Evolutionary conservation across 2,329 filamentous ascomycete genomes (phyloP).

Genomic region (Colletotrichum lentis): DNA sequence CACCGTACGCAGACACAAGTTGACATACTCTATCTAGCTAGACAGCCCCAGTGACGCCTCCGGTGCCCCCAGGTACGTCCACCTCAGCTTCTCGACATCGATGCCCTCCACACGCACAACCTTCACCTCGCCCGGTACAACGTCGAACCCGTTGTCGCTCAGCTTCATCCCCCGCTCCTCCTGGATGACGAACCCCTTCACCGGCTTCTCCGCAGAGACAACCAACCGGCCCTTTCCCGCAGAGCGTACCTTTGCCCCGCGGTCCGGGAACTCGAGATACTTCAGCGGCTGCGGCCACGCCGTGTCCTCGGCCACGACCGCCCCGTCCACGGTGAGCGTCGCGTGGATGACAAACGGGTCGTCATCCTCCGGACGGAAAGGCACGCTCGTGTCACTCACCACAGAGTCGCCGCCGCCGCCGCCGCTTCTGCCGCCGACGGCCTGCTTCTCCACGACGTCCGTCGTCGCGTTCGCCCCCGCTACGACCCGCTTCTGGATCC

Average conservation of each 20-base stretch:
- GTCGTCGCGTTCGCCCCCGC: conserved; percentile 51
- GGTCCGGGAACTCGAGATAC: conserved; percentile 61
- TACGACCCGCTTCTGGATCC: conserved; percentile 41
- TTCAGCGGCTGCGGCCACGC: conserved; percentile 72
- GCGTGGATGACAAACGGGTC: conserved; percentile 59
- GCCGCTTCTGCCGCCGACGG: conserved; percentile 27
- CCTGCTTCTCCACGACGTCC: conserved; percentile 49
- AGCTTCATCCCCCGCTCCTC: conserved; percentile 56
- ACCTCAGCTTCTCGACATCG: conserved; percentile 30
- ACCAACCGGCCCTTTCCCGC: conserved; percentile 41
- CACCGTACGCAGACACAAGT: neutral
- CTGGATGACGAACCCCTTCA: conserved; percentile 65
- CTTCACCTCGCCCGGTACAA: conserved; percentile 58
- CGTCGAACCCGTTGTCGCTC: conserved; percentile 66
- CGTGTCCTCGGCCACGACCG: conserved; percentile 56
- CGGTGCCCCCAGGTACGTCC: conserved; percentile 38
- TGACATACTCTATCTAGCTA: neutral
- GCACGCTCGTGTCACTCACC: conserved; percentile 37
- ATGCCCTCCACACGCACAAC: conserved; percentile 33
- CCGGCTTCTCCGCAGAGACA: conserved; percentile 54
- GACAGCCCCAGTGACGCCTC: conserved; percentile 21
- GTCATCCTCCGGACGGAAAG: conserved; percentile 49
- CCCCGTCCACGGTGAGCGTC: conserved; percentile 50
- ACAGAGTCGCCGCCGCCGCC: neutral
- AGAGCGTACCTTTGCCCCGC: conserved; percentile 48